Base-by-base conservation (phyloP, 192 early-diverging fungal species). In the Geosiphon pyriformis region DNA sequence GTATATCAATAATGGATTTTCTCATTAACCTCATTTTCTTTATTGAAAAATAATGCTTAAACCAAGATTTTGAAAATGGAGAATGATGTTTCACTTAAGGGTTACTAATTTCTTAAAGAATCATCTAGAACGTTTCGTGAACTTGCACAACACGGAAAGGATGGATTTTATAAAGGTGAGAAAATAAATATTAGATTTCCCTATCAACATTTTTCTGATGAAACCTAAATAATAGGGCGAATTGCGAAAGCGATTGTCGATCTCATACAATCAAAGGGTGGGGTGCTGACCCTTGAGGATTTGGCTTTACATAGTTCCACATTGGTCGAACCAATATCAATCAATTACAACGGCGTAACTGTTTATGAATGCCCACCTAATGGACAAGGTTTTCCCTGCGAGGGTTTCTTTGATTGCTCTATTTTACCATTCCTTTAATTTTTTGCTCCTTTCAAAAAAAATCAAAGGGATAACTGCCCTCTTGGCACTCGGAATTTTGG, bases 301-400 rank as follows among this genome's bases (percentile, higher is more conserved):
- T 72, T 93, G 52, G 65, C 54, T 12, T 27, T 49, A 2, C 91
- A 93, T 59, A 56, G 52, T 3, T 77, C 78, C 17, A 72, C 82
- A 26, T 62, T 70, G 6, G 78, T 79, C 6, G 75, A 75, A 50
- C 88, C 91, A 0, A 82, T 88, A 50, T 85, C 80, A 4, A 77
- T 84, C 31, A 79, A 80, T 27, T 93, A 88, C 68, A 73, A 80
- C 26, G 81, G 75, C 12, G 49, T 79, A 42, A 78, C 72, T 1
- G 73, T 93, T 4, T 76, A 83, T 70, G 90, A 93, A 72, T 86
- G 85, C 57, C 82, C 88, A 33, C 91, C 91, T 2, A 92, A 92
- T 59, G 86, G 87, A 25, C 84, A 87, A 62, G 65, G 63, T 65
- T 54, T 11, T 6, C 2, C 1, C 7, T 22, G 42, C 18, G 7